Base-by-base conservation (phyloP, 768 basidiomycete genomes). In the Leccinum aurantiacum region DNA sequence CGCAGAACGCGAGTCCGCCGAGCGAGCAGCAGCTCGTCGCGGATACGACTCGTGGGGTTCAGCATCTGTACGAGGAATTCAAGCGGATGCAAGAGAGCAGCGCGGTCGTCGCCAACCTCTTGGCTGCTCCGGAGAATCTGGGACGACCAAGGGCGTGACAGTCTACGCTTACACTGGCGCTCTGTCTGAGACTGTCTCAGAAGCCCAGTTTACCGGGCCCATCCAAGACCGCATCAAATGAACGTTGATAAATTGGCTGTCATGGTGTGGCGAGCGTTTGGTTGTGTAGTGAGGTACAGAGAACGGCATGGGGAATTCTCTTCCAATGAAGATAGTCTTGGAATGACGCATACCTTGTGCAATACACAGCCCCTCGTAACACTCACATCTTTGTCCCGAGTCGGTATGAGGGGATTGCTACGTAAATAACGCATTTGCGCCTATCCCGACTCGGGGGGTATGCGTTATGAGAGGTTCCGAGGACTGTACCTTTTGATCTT, bases 81-180 rank as follows among this genome's bases (percentile, higher is more conserved):
- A 80, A 83, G 63, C 76, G 82, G 14, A 78, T 78, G 17, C n/a
- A 44, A 44, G 67, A 63, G 17, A 75, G 53, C 38, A 59, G 65
- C 35, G 71, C 74, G 6, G 72, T 70, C n/a, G 72, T 74, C 63
- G 74, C 60, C 50, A 70, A 64, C 63, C 82, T 78, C 75, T 86
- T 87, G 41, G 41, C 14, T 84, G 84, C 66, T 80, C 83, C 53
- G 85, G 87, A 66, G 92, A 68, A 92, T 93, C 80, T 93, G 24
- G 59, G 63, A 31, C 64, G 66, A 47, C 53, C 62, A 33, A 71
- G 54, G 57, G 41, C 22, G 13, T 70, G 49, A 63, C 38, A 41
- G 37, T 19, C 14, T 37, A 15, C 37, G 7, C 3, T 4, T 50
- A 4, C 14, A 24, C 24, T 10, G 14, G 6, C 7, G 2, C 11